Base-by-base conservation (phyloP, 1,284 basidiomycete species). In the Lignosus rhinocerotis region DNA sequence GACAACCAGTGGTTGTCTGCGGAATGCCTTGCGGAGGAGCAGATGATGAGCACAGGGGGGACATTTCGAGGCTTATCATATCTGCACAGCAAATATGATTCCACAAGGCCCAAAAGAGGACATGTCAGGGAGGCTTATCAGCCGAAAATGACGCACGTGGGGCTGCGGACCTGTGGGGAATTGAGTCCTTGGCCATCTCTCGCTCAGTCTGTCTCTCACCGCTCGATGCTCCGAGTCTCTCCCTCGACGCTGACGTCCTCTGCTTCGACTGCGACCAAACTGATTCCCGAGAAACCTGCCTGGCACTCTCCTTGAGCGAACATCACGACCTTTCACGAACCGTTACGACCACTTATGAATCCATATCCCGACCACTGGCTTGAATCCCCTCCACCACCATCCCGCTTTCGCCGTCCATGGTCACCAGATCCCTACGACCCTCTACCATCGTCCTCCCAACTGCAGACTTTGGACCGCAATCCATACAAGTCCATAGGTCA, bases 391-490 rank as follows among this genome's bases (percentile, higher is more conserved):
- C 80, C 81, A n/a, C 82, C 81, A 6, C 68, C 70, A 55, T 82
- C 83, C 32, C 80, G 79, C 45, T 73, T 75, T 60, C 74, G 72
- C 48, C 69, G 84, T 30, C 85, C 85, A 58, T 86, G 85, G 85
- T 86, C 85, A 54, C 85, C 85, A 62, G 81, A 85, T 68, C 81
- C 83, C 42, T 81, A 81, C 67, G 80, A 85, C 53, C 76, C 79
- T 33, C 75, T 76, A 54, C 80, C 83, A 46, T 74, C 81, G 39
- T 70, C 66, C 30, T 61, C 66, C 41, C 49, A 62, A 19, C 39
- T 51, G 10, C 44, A 52, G 42, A 36, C 56, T 14, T n/a, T 54
- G 21, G 55, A 63, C 16, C 51, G 52, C 2, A 53, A 55, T 44
- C 42, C 53, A 19, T 52, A 56, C 50, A 19, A 47, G 5, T 58